Evolutionary conservation across 2,329 filamentous ascomycete species (phyloP).

Genomic region (Cladosporium sphaerospermum): DNA sequence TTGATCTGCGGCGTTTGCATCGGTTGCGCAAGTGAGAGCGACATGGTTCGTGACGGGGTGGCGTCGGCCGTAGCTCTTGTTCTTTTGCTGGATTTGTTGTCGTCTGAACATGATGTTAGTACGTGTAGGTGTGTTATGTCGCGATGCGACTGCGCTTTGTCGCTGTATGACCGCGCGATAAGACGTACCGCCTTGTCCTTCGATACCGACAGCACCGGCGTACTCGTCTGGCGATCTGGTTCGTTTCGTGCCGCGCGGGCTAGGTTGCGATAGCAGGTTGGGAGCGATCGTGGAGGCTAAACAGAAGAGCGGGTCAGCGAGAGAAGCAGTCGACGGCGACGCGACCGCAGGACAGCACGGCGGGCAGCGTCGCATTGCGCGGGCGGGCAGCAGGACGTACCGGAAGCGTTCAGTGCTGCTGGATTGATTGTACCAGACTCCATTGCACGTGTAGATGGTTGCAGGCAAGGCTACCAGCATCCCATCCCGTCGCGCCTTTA

Average conservation of each 20-base stretch:
- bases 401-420: constrained; percentile 72
- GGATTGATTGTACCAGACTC: constrained; percentile 88
- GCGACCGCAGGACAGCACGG: neutral
- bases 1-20: constrained; percentile 51
- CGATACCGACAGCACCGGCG: constrained; percentile 35
- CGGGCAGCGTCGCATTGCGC: constrained; percentile 5
- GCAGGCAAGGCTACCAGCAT: constrained; percentile 31
- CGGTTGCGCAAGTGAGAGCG: constrained; percentile 31
- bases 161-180: too few relatives aligned
- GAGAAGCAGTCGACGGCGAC: constrained; percentile 4
- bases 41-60: constrained; percentile 8
- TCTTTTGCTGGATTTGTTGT: constrained; percentile 36
- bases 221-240: constrained; percentile 68
- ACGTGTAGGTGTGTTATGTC: constrained; percentile 16
- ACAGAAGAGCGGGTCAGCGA: constrained; percentile 19
- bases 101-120: constrained; percentile 28
- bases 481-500: constrained; percentile 26
- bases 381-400: constrained; percentile 42
- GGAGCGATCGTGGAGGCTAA: constrained; percentile 41
- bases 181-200: constrained; percentile 64
- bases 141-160: neutral
- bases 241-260: constrained; percentile 68
- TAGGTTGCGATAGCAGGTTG: constrained; percentile 39
- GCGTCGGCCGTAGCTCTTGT: constrained; percentile 12
- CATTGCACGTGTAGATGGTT: constrained; percentile 27